Evolutionary conservation across 2,329 filamentous ascomycete species (phyloP).

Genomic region (Aspergillus vadensis): DNA sequence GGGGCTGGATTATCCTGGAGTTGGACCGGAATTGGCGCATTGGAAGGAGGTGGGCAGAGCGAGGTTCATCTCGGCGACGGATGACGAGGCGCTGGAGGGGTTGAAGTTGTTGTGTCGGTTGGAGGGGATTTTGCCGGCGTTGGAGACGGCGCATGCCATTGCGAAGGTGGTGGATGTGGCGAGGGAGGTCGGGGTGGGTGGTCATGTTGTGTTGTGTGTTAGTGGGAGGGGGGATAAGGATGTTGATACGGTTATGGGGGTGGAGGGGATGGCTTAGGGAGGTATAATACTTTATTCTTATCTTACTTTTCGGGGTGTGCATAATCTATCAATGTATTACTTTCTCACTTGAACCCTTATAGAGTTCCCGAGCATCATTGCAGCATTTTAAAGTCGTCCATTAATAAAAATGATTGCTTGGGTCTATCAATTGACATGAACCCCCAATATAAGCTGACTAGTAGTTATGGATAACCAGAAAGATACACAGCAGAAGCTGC

Average conservation of each 20-base stretch:
- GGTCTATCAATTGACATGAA: too few species aligned
- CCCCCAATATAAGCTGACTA: too few species aligned
- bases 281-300: too few species aligned
- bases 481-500: too few species aligned
- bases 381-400: too few species aligned
- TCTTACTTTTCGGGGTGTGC: too few species aligned
- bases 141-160: constrained; percentile 89
- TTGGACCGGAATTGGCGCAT: constrained; percentile 82
- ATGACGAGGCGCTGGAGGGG: constrained; percentile 80
- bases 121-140: constrained; percentile 92
- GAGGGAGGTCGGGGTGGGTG: constrained; percentile 80
- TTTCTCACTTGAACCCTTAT: too few species aligned
- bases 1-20: constrained; percentile 91
- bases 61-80: constrained; percentile 82
- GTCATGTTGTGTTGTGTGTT: constrained; percentile 88
- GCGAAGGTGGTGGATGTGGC: constrained; percentile 83
- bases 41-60: constrained; percentile 90
- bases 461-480: too few species aligned
- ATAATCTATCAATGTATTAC: too few species aligned
- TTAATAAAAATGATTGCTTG: too few species aligned
- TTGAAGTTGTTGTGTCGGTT: constrained; percentile 81
- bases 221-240: constrained; percentile 95
- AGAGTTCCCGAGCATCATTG: too few species aligned
- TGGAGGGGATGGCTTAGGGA: constrained; percentile 65
- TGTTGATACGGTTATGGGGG: constrained; percentile 92